These are phyloP conservation scores for Spencermartinsiella ligniputridi DNA, from an alignment of 1,139 yeast genomes.

Conservation along the genomic window DNA sequence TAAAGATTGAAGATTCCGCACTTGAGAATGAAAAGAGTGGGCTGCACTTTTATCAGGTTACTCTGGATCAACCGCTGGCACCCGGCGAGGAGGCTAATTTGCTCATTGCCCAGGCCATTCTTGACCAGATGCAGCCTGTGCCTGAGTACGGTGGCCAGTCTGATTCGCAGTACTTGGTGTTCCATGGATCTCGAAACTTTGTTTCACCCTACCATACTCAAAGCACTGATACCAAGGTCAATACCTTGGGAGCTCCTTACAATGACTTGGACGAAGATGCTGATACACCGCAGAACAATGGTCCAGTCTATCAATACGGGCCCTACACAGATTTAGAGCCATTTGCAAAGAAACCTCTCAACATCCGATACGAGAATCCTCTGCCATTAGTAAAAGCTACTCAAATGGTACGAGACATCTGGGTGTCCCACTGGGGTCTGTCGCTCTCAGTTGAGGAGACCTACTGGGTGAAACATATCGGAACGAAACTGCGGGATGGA, in stretches of 20 bases:
- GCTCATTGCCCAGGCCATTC: slow-evolving; percentile 50
- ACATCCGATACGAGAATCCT: slow-evolving; percentile 61
- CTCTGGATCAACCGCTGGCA: slow-evolving; percentile 61
- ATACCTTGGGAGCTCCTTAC: slow-evolving; percentile 17
- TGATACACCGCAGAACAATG: slow-evolving; percentile 30
- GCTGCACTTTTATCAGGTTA: slow-evolving; percentile 44
- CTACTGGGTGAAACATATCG: slow-evolving; percentile 74
- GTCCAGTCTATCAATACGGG: slow-evolving; percentile 49
- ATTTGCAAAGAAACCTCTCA: slow-evolving; percentile 45
- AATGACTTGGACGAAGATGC: slow-evolving; percentile 23
- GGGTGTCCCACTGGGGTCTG: slow-evolving; percentile 77
- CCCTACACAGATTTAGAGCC: slow-evolving; percentile 50
- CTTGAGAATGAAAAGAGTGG: slow-evolving; percentile 10
- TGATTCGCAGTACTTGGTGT: slow-evolving; percentile 58
- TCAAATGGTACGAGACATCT: slow-evolving; percentile 64
- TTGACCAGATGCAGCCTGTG: slow-evolving; percentile 49
- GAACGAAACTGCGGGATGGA: slow-evolving; percentile 57
- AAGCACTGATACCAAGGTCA: slow-evolving; percentile 46
- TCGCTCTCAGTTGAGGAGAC: slow-evolving; percentile 72
- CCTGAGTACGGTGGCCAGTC: slow-evolving; percentile 61
- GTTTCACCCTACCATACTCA: slow-evolving; percentile 60
- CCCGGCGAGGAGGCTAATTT: slow-evolving; percentile 53
- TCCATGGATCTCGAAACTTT: slow-evolving; percentile 54
- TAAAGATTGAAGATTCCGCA: slow-evolving; percentile 13
- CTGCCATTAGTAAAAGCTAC: slow-evolving; percentile 60